Base-by-base conservation (phyloP, 2,329 filamentous ascomycete species). In the Monosporascus sp. region DNA sequence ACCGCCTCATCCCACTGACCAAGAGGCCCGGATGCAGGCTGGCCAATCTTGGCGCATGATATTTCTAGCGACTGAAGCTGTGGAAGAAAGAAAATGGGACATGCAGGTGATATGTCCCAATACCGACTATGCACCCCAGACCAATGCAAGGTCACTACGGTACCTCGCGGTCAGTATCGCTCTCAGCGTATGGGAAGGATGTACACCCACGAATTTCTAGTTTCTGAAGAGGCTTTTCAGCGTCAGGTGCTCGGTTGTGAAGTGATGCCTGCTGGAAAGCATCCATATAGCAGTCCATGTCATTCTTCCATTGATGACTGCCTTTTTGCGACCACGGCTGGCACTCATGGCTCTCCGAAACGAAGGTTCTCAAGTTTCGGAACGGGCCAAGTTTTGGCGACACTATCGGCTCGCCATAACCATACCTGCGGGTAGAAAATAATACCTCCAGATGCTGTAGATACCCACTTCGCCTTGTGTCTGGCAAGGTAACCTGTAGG, bases 21-120 rank as follows among this genome's bases (percentile, higher is more conserved):
- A 18, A 27, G 22, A 20, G 31, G 9, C 2, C 37, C 37, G 18
- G 38, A 20, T n/a, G 22, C 35, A 14, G 22, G 39, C 39, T 55
- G 49, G 11, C 52, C 48, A 18, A 59, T 50, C 6, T 31, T 52
- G 22, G 52, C 55, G 31, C 53, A 55, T 8, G 55, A 57, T 48
- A 59, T 57, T 44, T 57, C 51, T 14, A 59, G 55, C 17, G 50
- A 59, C 17, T 52, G 22, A 5, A 59, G 55, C n/a, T 50, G 37
- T 3, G 55, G 51, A 11, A 59, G 49, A 20, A 59, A 45, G 24
- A 59, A 59, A 6, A 59, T 54, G 18, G 57, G 51, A 46, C 46
- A 54, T 4, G 46, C 27, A 6, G 57, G 47, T 14, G 53, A 44
- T 51, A 57, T 50, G 14, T 50, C 38, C 57, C 55, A 55, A 39